Conservation (phyloP, 768 basidiomycete species). For the Phanerochaete sordida region DNA sequence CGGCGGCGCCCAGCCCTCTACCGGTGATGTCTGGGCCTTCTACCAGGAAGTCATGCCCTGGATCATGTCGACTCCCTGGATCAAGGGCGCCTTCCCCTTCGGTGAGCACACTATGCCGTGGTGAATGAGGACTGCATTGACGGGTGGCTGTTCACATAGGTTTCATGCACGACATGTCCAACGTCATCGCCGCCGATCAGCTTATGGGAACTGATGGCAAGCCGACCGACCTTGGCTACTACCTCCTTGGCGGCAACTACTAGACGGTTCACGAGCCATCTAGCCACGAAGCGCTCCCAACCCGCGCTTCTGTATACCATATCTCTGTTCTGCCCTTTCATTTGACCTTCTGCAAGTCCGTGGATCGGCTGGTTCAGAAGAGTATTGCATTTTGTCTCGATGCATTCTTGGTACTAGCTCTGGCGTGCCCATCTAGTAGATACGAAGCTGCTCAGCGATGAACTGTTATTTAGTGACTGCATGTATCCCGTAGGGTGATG, state of each 20-base stretch:
- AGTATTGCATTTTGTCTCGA: neutral
- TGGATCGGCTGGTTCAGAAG: slow-evolving; percentile 16
- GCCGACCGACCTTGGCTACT: slow-evolving; percentile 50
- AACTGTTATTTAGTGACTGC: neutral
- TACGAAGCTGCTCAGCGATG: neutral
- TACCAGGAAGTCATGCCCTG: slow-evolving; percentile 40
- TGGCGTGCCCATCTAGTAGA: slow-evolving; percentile 7
- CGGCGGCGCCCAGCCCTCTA: slow-evolving; percentile 35
- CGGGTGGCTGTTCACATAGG: slow-evolving; percentile 32
- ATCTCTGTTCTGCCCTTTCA: slow-evolving; percentile 1
- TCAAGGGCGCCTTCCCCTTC: slow-evolving; percentile 52
- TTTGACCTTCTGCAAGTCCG: slow-evolving; percentile 13
- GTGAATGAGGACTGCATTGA: neutral
- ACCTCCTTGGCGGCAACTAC: slow-evolving; percentile 39
- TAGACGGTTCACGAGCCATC: neutral
- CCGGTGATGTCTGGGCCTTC: slow-evolving; percentile 44
- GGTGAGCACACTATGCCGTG: slow-evolving; percentile 40
- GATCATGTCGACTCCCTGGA: slow-evolving; percentile 40
- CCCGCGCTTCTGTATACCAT: slow-evolving; percentile 6
- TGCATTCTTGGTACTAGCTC: neutral
- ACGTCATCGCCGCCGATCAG: slow-evolving; percentile 52
- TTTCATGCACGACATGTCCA: slow-evolving; percentile 49
- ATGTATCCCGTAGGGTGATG: neutral
- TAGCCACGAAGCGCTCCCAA: neutral
- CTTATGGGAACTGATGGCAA: slow-evolving; percentile 43